phyloP scores from a whole-genome alignment of 441 rosid genomes.

The Breynia disticha region DNA sequence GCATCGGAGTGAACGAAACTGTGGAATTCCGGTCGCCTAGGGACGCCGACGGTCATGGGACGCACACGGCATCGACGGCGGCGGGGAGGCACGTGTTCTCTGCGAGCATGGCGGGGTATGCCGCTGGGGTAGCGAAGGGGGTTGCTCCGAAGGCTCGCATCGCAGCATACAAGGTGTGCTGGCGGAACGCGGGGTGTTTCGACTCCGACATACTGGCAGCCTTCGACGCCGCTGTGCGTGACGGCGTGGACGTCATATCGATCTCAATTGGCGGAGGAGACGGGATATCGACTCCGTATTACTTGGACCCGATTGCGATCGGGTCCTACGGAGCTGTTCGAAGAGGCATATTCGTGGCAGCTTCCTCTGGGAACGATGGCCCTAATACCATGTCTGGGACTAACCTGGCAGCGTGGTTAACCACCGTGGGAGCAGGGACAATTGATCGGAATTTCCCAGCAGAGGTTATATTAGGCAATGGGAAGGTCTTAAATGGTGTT shows the following conservation, averaged over 20 bases:
- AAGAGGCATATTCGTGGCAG: conserved; percentile 46
- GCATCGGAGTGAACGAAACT: conserved; percentile 53
- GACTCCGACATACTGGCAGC: conserved; percentile 75
- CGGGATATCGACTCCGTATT: conserved; percentile 55
- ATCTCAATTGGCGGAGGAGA: conserved; percentile 70
- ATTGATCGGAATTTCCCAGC: conserved; percentile 63
- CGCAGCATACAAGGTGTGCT: conserved; percentile 68
- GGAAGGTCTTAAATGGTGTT: conserved; percentile 45
- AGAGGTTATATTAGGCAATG: conserved; percentile 47
- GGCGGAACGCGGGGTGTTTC: conserved; percentile 67
- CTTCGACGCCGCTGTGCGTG: conserved; percentile 53
- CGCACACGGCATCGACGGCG: conserved; percentile 81
- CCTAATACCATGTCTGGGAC: conserved; percentile 63
- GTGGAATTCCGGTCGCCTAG: conserved; percentile 68
- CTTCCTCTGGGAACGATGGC: conserved; percentile 64
- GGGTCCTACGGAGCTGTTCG: conserved; percentile 55
- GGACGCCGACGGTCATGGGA: conserved; percentile 88
- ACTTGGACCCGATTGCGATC: conserved; percentile 69
- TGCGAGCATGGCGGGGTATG: conserved; percentile 70
- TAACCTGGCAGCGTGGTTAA: conserved; percentile 64
- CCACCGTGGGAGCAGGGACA: conserved; percentile 57
- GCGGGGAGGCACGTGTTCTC: conserved; percentile 54
- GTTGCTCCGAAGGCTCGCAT: conserved; percentile 73
- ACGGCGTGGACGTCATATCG: conserved; percentile 62
- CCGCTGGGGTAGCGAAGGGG: conserved; percentile 66